Percentiles rank a stretch among this genome's conserved stretches.
Evolutionary conservation across 441 rosid genomes (phyloP).

Genomic region (Euphorbia celastroides): DNA sequence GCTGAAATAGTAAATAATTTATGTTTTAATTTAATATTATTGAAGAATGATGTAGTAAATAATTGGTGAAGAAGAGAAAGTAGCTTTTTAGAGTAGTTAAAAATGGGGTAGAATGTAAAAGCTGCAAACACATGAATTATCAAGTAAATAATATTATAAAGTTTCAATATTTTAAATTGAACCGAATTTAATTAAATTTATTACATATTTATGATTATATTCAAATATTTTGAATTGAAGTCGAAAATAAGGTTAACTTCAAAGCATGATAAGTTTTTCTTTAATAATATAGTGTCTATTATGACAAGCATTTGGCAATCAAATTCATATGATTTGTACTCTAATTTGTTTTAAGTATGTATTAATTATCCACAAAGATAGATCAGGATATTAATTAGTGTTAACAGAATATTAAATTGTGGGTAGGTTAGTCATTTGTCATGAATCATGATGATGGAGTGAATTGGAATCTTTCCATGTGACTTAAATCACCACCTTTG

Average conservation of each 20-base stretch:
- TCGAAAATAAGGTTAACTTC: conserved; percentile 45
- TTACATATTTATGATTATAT: too few relatives aligned
- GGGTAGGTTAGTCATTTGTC: conserved; percentile 30
- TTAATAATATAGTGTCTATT: not conserved
- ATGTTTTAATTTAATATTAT: not conserved
- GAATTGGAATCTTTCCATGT: conserved; percentile 77
- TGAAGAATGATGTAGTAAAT: not conserved
- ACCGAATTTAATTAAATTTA: too few relatives aligned
- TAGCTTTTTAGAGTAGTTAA: conserved; percentile 5
- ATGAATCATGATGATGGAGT: conserved; percentile 39
- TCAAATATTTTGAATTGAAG: too few relatives aligned
- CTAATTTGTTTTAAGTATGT: not conserved
- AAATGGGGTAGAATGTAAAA: conserved; percentile 7
- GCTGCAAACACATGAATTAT: too few relatives aligned
- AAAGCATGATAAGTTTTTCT: conserved; percentile 26
- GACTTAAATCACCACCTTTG: too few relatives aligned
- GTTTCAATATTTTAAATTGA: too few relatives aligned
- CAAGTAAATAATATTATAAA: too few relatives aligned
- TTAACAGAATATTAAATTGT: not conserved
- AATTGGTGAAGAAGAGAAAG: conserved; percentile 2
- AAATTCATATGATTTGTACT: not conserved
- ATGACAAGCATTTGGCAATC: conserved; percentile 28
- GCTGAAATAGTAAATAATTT: not conserved
- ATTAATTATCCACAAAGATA: conserved; percentile 1
- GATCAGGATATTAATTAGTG: conserved; percentile 22